Conservation (phyloP, 768 basidiomycete genomes). For the Amanita thiersii region DNA sequence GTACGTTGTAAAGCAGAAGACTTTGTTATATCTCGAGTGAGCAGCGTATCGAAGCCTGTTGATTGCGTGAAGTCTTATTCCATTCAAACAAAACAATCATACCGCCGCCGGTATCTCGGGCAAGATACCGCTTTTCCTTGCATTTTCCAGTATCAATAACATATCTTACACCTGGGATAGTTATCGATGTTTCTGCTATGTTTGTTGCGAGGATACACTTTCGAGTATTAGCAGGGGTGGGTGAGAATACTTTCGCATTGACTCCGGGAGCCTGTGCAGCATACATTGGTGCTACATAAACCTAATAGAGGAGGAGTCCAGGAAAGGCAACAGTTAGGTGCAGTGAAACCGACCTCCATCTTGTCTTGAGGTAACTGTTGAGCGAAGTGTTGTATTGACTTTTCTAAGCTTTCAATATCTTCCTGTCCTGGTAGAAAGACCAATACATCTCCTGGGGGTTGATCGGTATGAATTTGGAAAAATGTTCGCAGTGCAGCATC, state of each 20-base stretch:
- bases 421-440: constrained; percentile 97
- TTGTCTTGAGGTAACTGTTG: constrained; percentile 56
- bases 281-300: constrained; percentile 76
- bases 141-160: constrained; percentile 95
- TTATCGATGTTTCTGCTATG: constrained; percentile 96
- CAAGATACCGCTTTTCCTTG: constrained; percentile 88
- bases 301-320: constrained; percentile 28
- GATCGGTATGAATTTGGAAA: constrained; percentile 85
- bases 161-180: constrained; percentile 91
- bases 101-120: constrained; percentile 64
- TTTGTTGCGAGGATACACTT: constrained; percentile 97
- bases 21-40: constrained; percentile 78
- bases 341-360: constrained; percentile 34
- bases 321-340: background rate
- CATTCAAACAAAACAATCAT: constrained; percentile 6
- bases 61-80: background rate
- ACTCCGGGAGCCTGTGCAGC: constrained; percentile 74
- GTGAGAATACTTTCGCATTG: constrained; percentile 71
- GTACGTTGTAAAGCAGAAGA: constrained; percentile 91
- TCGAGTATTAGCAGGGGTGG: constrained; percentile 58
- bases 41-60: constrained; percentile 82
- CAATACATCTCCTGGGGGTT: constrained; percentile 79
- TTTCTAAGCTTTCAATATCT: constrained; percentile 85
- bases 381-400: constrained; percentile 62
- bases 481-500: constrained; percentile 89